Evolutionary conservation across 495 filamentous ascomycete species (phyloP).

Genomic region (Aspergillus haitiensis): DNA sequence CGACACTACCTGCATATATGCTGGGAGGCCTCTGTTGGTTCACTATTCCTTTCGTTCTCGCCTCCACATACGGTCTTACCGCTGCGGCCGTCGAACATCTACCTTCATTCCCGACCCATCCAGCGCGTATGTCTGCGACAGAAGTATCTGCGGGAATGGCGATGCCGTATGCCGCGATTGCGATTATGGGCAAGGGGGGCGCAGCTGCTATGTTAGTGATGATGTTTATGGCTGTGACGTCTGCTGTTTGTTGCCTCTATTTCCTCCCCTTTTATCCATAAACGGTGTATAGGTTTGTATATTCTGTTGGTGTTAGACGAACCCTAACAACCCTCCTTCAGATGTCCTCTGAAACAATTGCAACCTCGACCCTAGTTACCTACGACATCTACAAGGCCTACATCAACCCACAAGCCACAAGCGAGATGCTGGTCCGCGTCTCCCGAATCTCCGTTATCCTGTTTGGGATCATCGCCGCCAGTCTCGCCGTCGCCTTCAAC

Average conservation of each 20-base stretch:
- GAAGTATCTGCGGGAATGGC: conserved; percentile 44
- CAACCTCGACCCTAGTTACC: background rate
- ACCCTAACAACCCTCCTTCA: conserved; percentile 16
- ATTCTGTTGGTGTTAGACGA: conserved; percentile 34
- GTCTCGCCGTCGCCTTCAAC: conserved; percentile 33
- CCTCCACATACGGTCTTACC: conserved; percentile 4
- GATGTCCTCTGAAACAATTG: conserved; percentile 7
- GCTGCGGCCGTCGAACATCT: conserved; percentile 2
- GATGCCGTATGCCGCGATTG: conserved; percentile 43
- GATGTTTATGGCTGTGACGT: conserved; percentile 49
- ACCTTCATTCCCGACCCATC: background rate
- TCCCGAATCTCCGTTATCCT: background rate
- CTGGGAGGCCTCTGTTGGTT: conserved; percentile 4
- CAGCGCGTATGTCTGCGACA: conserved; percentile 37
- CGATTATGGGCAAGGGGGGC: conserved; percentile 46
- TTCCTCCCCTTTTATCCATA: conserved; percentile 47
- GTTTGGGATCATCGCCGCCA: background rate
- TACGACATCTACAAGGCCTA: conserved; percentile 10
- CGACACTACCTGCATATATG: background rate
- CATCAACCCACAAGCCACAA: background rate
- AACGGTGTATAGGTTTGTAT: background rate
- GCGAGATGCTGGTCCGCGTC: background rate
- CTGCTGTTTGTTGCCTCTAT: conserved; percentile 45
- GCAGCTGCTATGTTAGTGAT: conserved; percentile 43
- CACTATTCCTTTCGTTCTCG: conserved; percentile 10